phyloP scores from a whole-genome alignment of 352 stramenopile genomes.

The Peronosclerospora sorghi region DNA sequence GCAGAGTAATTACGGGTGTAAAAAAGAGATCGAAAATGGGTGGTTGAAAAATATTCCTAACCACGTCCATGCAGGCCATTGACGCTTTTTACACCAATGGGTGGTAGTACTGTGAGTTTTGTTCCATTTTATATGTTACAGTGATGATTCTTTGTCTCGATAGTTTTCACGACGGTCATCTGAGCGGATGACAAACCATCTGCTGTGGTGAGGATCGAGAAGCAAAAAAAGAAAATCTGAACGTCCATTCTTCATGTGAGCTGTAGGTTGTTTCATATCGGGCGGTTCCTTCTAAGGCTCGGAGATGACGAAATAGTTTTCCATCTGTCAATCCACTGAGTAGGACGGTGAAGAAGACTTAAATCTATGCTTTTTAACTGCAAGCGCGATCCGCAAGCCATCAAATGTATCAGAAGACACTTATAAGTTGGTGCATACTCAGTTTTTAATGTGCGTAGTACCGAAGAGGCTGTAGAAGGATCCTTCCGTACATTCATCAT shows the following conservation, averaged over 20 bases:
- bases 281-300: constrained; percentile 1
- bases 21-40: constrained; percentile 1
- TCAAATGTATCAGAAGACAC: too few relatives aligned
- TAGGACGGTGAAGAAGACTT: too few relatives aligned
- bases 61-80: too few relatives aligned
- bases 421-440: too few relatives aligned
- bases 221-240: constrained; percentile 79
- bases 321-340: too few relatives aligned
- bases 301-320: too few relatives aligned
- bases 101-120: background rate
- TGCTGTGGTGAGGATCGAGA: constrained; percentile 79
- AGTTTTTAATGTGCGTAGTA: too few relatives aligned
- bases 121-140: constrained; percentile 30
- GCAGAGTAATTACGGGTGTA: constrained; percentile 10
- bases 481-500: too few relatives aligned
- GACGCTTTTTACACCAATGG: background rate
- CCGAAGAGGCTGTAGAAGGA: too few relatives aligned
- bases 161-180: constrained; percentile 86
- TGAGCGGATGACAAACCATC: constrained; percentile 48
- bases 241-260: constrained; percentile 31
- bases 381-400: too few relatives aligned
- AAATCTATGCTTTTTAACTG: too few relatives aligned
- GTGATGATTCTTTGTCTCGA: constrained; percentile 84
- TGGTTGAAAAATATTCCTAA: constrained; percentile 5
- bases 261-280: too few relatives aligned